A percentile compares a stretch with the other conserved stretches of the same genome.
Evolutionary conservation across 495 filamentous ascomycete genomes (phyloP).

Genomic region (Choiromyces venosus): DNA sequence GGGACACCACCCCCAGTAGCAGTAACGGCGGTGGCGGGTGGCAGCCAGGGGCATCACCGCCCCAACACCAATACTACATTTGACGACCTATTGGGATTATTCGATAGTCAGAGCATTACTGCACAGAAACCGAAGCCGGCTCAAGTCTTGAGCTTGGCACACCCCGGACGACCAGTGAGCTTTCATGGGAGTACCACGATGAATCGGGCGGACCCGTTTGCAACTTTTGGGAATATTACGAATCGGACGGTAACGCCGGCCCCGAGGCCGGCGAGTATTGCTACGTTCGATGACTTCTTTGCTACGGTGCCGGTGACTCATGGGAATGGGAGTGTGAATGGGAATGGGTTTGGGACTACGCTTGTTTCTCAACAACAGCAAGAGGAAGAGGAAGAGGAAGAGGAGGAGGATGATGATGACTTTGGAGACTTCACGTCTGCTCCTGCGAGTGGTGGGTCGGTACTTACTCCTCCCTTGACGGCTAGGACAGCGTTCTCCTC

Average conservation of each 20-base stretch:
- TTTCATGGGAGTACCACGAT: conserved; percentile 18
- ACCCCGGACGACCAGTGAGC: conserved; percentile 22
- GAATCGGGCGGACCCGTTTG: conserved; percentile 25
- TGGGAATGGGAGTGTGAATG: background rate
- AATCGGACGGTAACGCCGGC: conserved; percentile 22
- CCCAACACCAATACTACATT: conserved; percentile 25
- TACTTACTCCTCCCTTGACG: background rate
- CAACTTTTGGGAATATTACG: conserved; percentile 16
- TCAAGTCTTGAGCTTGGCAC: conserved; percentile 20
- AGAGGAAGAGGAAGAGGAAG: conserved; percentile 1
- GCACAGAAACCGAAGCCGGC: conserved; percentile 24
- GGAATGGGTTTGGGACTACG: background rate
- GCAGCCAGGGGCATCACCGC: background rate
- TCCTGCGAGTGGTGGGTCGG: background rate
- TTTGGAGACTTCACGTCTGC: conserved; percentile 38
- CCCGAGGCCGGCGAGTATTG: conserved; percentile 1
- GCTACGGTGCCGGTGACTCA: conserved; percentile 19
- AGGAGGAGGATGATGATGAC: conserved; percentile 31
- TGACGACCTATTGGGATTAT: conserved; percentile 36
- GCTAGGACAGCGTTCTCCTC: background rate
- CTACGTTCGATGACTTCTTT: conserved; percentile 8
- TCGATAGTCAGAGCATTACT: conserved; percentile 11
- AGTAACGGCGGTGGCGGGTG: background rate
- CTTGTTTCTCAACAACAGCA: conserved; percentile 6
- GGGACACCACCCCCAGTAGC: conserved; percentile 9